Base-by-base conservation (phyloP, 805 yeast genomes). In the Myxozyma vanderwaltii region DNA sequence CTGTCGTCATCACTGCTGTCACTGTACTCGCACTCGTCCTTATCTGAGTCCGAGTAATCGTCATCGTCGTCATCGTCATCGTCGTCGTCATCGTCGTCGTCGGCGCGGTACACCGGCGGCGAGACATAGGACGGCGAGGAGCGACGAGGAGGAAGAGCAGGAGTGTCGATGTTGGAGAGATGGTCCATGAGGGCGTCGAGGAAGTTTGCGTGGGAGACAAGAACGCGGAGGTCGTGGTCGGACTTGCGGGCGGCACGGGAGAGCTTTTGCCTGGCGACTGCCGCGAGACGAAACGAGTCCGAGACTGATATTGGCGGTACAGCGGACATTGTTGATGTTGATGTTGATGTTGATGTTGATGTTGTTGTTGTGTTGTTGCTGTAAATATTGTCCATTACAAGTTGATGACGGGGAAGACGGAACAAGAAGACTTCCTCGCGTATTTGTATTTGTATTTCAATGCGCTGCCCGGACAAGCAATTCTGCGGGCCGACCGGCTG, bases 161-260 rank as follows among this genome's bases (percentile, higher is more conserved):
- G 67, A 46, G 65, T 66, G 46, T 55, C 57, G 53, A 47, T 36
- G 58, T 47, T 41, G 15, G 68, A 55, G 56, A 71, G 55, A 64
- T 71, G 59, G 56, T 82, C 88, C 81, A 86, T 84, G 53, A 86
- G 70, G 61, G 76, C 78, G 68, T 86, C 91, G 63, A 86, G 77
- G 76, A 86, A 74, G 70, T 86, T 86, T 21, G 91, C 90, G 71
- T 86, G 91, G 41, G 83, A 79, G 2, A 86, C 89, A 40, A 86
- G 76, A 51, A 77, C 74, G 50, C 88, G 77, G 51, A 86, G 76
- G 54, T 82, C 75, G 33, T 85, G 80, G 66, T 84, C 86, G 13
- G 80, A 79, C 63, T 78, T 78, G 26, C 81, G 71, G 4, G 89
- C 88, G 66, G 86, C 88, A 56, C 73, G 76, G 45, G 88, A 83